Conservation (phyloP, 257 asterid species). For the Solanum chilense region DNA sequence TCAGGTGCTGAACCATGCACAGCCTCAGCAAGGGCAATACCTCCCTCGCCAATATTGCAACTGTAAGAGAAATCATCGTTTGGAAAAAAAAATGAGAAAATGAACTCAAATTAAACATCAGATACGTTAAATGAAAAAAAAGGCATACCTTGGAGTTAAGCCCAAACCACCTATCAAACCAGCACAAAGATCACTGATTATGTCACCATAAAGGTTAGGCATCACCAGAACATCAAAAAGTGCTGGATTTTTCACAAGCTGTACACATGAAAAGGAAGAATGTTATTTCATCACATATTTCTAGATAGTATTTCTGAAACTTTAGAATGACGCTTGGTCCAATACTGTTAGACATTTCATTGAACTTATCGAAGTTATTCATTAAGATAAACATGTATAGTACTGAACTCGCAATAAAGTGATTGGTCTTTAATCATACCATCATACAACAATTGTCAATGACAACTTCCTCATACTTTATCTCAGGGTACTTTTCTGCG, state of each 20-base stretch:
- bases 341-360: not conserved
- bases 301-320: not conserved
- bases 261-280: not conserved
- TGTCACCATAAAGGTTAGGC: constrained; percentile 48
- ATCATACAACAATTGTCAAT: constrained; percentile 96
- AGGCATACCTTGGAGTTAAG: constrained; percentile 79
- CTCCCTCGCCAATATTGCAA: constrained; percentile 94
- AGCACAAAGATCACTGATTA: constrained; percentile 83
- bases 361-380: not conserved
- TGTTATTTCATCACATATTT: not conserved
- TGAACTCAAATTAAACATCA: not conserved
- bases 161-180: constrained; percentile 97
- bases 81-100: not conserved
- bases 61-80: constrained; percentile 20
- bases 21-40: constrained; percentile 98
- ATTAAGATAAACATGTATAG: not conserved
- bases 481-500: constrained; percentile 86
- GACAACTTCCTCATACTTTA: constrained; percentile 84
- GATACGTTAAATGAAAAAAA: not conserved
- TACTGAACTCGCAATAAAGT: not conserved
- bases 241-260: constrained; percentile 82
- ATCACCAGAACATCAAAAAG: constrained; percentile 5
- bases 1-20: constrained; percentile 99
- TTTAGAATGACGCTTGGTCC: not conserved
- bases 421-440: constrained; percentile 29